Evolutionary conservation across 768 basidiomycete genomes (phyloP).

Genomic region (Myochromella boudieri): DNA sequence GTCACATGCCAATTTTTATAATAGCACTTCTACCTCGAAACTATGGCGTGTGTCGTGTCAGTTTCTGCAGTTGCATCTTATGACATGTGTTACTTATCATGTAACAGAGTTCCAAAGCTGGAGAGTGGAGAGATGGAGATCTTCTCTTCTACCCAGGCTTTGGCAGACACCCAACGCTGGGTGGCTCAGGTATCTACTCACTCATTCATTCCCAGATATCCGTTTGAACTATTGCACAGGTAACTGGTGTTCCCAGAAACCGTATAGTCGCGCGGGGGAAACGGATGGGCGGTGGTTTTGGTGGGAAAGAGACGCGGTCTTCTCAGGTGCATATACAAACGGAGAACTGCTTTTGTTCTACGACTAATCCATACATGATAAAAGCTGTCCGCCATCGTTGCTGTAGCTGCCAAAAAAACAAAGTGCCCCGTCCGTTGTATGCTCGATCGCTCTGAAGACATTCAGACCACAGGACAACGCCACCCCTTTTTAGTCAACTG

Average conservation of each 20-base stretch:
- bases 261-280: constrained; percentile 13
- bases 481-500: constrained; percentile 16
- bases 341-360: neutral
- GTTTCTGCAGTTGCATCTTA: too few species aligned
- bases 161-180: constrained; percentile 15
- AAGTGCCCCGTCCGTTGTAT: constrained; percentile 17
- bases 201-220: neutral
- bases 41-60: constrained; percentile 17
- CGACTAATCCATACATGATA: neutral
- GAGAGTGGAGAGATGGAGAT: constrained; percentile 19
- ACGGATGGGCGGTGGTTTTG: constrained; percentile 17
- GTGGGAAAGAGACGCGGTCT: constrained; percentile 15
- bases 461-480: constrained; percentile 16
- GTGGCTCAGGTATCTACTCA: constrained; percentile 12
- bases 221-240: neutral
- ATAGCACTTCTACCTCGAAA: constrained; percentile 18
- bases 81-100: too few species aligned
- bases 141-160: constrained; percentile 14
- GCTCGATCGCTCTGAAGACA: constrained; percentile 17
- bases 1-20: too few species aligned
- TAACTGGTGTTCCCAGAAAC: constrained; percentile 17
- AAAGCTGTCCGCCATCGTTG: constrained; percentile 14
- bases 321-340: constrained; percentile 4
- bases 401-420: constrained; percentile 15
- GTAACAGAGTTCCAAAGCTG: constrained; percentile 12